A percentile compares a stretch with the other conserved stretches of the same genome.
Evolutionary conservation across 192 early-diverging fungal genomes (phyloP).

Genomic region (Coemansia aciculifera): DNA sequence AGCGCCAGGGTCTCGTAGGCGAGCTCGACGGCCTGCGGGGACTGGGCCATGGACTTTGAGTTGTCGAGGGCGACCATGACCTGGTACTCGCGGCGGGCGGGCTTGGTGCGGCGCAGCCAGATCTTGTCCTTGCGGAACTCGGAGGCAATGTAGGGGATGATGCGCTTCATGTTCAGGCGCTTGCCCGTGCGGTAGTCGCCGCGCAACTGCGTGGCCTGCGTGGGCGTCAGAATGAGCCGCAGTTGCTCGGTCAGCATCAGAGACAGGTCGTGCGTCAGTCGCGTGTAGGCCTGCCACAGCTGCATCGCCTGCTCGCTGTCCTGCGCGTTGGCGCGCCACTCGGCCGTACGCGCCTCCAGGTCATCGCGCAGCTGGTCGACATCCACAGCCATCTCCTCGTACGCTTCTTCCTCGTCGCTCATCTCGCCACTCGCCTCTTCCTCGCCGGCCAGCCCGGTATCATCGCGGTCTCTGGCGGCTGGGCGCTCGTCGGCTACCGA

Average conservation of each 20-base stretch:
- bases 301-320: slow-evolving; percentile 58
- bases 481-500: slow-evolving; percentile 40
- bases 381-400: slow-evolving; percentile 34
- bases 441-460: slow-evolving; percentile 36
- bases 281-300: slow-evolving; percentile 89
- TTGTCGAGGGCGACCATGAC: slow-evolving; percentile 98
- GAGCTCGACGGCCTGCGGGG: slow-evolving; percentile 71
- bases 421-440: slow-evolving; percentile 52
- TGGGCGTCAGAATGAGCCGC: slow-evolving; percentile 94
- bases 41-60: slow-evolving; percentile 94
- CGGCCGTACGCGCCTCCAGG: slow-evolving; percentile 72
- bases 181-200: slow-evolving; percentile 99
- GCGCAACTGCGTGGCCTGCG: slow-evolving; percentile 91
- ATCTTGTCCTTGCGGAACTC: slow-evolving; percentile 99
- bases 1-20: slow-evolving; percentile 93
- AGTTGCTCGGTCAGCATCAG: slow-evolving; percentile 92
- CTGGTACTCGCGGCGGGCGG: slow-evolving; percentile 95
- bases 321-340: slow-evolving; percentile 68
- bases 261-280: slow-evolving; percentile 87
- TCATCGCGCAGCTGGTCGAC: slow-evolving; percentile 76
- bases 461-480: slow-evolving; percentile 28
- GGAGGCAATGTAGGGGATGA: slow-evolving; percentile 98
- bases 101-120: slow-evolving; percentile 96
- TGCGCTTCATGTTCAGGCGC: slow-evolving; percentile 98
- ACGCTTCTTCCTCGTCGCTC: slow-evolving; percentile 31